A percentile compares a stretch with the other conserved stretches of the same genome.
Evolutionary conservation across 495 filamentous ascomycete species (phyloP).

Genomic region (Xylaria castorea): DNA sequence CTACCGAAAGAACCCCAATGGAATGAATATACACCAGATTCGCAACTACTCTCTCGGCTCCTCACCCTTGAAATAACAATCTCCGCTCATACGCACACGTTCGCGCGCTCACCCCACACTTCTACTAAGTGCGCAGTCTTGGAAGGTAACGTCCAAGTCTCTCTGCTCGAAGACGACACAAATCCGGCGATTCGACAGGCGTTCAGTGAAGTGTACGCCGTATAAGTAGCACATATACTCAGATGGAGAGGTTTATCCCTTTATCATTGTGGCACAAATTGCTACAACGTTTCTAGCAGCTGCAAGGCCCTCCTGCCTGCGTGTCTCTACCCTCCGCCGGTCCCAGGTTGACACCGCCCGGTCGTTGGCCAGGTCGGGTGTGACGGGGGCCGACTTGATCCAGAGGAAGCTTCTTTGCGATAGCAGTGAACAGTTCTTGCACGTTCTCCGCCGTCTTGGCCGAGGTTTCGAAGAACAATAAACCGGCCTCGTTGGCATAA

Average conservation of each 20-base stretch:
- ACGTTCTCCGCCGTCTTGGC: conserved; percentile 98
- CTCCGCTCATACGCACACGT: conserved; percentile 7
- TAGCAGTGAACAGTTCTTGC: conserved; percentile 93
- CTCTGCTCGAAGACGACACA: conserved; percentile 2
- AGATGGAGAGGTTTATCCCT: conserved; percentile 10
- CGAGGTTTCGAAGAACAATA: conserved; percentile 97
- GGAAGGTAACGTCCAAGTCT: not conserved
- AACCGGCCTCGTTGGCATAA: conserved; percentile 88
- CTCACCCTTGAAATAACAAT: conserved; percentile 20
- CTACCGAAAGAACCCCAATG: conserved; percentile 43
- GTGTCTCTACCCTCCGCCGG: conserved; percentile 77
- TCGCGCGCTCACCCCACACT: not conserved
- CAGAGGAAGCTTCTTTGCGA: conserved; percentile 94
- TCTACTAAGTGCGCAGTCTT: conserved; percentile 4
- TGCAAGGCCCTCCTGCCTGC: conserved; percentile 74
- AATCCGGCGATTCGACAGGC: conserved; percentile 2
- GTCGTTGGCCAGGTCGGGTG: conserved; percentile 74
- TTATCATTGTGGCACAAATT: conserved; percentile 10
- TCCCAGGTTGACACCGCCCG: conserved; percentile 76
- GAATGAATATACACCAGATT: conserved; percentile 47
- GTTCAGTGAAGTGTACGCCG: conserved; percentile 5
- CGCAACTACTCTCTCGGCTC: conserved; percentile 33
- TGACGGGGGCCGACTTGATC: conserved; percentile 91
- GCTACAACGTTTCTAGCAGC: conserved; percentile 61
- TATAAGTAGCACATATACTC: conserved; percentile 6